Evolutionary conservation across 192 early-diverging fungal genomes (phyloP), one percentile per base, ranked within the genome.

Genomic region (Rhizoclosmatium globosum): DNA sequence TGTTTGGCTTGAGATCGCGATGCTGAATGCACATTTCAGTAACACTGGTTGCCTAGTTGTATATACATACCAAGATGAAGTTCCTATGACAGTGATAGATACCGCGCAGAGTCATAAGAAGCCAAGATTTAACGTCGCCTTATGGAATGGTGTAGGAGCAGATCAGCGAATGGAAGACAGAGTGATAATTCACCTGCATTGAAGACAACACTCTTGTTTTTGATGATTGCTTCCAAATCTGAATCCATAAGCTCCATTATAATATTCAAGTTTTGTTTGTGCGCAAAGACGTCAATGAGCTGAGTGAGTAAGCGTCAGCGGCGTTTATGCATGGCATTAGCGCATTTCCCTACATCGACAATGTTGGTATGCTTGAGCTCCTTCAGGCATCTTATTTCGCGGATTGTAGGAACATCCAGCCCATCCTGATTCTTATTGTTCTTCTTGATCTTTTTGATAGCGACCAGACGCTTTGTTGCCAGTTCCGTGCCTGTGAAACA

Each of bases 361-460:
- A 98, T 87, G 77, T 99, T 98, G 0, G 94, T 92, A 84, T 99
- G 98, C 65, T 84, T 85, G 47, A 99, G 90, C 82, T 99, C 97
- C 76, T 95, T 94, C 48, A 99, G 84, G 15, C 89, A 92, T 74
- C 96, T 97, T 76, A 99, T 92, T 87, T 99, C 98, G 41, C 96
- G 90, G 56, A 99, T 94, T 6, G 96, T 96, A 19, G 95, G 95
- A 88, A 97, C 87, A 82, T 99, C 98, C 74, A 99, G 87, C 2
- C 97, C 97, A 86, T 97, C 94, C 79, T 94, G 94, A 81, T 94
- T 94, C 64, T 94, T 91, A n/a, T n/a, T 56, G 1, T 95, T 95
- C 53, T 95, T 83, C 80, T 98, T 98, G 85, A 99, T 96, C 89
- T 97, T 97, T 82, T 99, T 99, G 68, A 99, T 97, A 50, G 97